Evolutionary conservation across 139 green algal species (phyloP).

Genomic region (Chlamydomonas urium): DNA sequence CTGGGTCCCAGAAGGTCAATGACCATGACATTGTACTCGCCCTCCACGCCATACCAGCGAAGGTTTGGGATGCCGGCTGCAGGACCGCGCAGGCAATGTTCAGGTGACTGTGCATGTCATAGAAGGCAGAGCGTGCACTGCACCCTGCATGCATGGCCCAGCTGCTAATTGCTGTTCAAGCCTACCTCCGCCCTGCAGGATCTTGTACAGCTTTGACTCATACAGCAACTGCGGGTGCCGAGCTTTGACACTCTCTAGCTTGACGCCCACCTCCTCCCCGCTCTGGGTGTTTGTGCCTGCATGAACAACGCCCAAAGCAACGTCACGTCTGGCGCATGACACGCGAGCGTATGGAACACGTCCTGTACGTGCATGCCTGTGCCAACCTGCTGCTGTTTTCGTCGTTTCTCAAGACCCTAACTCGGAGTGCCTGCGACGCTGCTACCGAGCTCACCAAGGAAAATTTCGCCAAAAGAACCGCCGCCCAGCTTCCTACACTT

Average conservation of each 20-base stretch:
- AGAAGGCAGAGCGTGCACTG: too few relatives aligned
- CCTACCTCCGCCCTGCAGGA: conserved; percentile 86
- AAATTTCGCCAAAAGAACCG: conserved; percentile 24
- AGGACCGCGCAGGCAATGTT: not conserved
- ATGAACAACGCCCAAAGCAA: too few relatives aligned
- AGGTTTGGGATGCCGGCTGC: conserved; percentile 96
- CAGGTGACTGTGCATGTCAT: too few relatives aligned
- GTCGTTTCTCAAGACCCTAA: too few relatives aligned
- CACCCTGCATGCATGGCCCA: too few relatives aligned
- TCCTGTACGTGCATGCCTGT: too few relatives aligned
- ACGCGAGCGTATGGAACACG: too few relatives aligned
- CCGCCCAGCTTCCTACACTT: conserved; percentile 13
- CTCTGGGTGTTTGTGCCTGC: conserved; percentile 93
- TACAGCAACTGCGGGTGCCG: conserved; percentile 92
- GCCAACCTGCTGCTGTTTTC: not conserved
- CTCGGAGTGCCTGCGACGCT: too few relatives aligned
- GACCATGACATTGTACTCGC: conserved; percentile 99
- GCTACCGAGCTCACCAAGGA: conserved; percentile 16
- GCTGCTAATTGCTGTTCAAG: too few relatives aligned
- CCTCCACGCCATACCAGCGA: conserved; percentile 96
- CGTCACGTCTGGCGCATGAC: too few relatives aligned
- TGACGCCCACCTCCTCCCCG: conserved; percentile 96
- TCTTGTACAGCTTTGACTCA: conserved; percentile 93
- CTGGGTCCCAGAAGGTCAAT: conserved; percentile 95
- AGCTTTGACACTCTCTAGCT: conserved; percentile 87